Conservation (phyloP, 805 yeast species). For the Lachancea waltii region DNA sequence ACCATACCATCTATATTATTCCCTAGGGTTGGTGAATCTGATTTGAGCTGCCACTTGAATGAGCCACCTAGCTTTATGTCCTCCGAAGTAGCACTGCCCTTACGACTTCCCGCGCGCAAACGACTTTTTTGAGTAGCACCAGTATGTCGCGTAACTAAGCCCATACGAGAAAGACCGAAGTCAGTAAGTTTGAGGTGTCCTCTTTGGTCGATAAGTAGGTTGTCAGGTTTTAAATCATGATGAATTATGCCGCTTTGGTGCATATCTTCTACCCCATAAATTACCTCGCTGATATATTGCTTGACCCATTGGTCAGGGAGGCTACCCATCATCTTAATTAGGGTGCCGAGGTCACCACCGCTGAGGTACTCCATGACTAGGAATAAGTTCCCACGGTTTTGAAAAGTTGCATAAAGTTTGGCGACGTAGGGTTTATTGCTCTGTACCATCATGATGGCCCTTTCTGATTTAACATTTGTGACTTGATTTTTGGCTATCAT, state of each 20-base stretch:
- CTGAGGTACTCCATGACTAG: constrained; percentile 93
- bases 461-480: constrained; percentile 85
- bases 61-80: constrained; percentile 5
- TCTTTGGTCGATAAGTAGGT: constrained; percentile 69
- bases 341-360: constrained; percentile 93
- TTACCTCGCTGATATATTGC: constrained; percentile 81
- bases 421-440: constrained; percentile 92
- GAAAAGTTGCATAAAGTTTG: constrained; percentile 79
- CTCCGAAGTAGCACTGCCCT: constrained; percentile 8
- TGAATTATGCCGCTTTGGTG: constrained; percentile 88
- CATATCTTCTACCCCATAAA: constrained; percentile 83
- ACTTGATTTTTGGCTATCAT: constrained; percentile 98
- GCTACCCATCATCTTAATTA: constrained; percentile 74
- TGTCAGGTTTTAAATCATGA: constrained; percentile 94
- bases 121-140: constrained; percentile 4
- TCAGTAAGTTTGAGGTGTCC: constrained; percentile 94
- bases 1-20: constrained; percentile 1
- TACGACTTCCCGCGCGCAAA: constrained; percentile 4
- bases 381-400: constrained; percentile 76
- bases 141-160: constrained; percentile 76
- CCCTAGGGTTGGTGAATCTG: constrained; percentile 5
- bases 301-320: constrained; percentile 83
- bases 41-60: constrained; percentile 5
- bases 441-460: constrained; percentile 98
- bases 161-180: constrained; percentile 89